Conservation (phyloP, 75 land plant genomes). For the Azolla pinnata region DNA sequence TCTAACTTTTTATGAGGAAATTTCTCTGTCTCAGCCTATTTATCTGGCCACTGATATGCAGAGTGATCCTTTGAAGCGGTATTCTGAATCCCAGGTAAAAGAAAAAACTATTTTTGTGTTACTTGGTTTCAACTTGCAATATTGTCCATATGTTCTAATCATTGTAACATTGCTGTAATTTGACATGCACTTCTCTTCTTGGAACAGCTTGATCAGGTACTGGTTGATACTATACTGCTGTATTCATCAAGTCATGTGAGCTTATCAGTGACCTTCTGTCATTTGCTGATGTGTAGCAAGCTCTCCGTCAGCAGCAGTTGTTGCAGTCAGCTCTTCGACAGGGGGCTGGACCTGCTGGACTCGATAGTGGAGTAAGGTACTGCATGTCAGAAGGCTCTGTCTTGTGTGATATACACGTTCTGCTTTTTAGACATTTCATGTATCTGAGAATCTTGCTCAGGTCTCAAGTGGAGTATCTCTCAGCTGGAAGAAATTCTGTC, state of each 20-base stretch:
- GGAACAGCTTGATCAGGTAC: no score
- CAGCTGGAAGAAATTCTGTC: slow-evolving; percentile 45
- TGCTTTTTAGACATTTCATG: slow-evolving; percentile 28
- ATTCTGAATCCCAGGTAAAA: slow-evolving; percentile 36
- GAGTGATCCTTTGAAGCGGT: slow-evolving; percentile 50
- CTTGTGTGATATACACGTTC: slow-evolving; percentile 9
- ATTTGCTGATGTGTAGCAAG: slow-evolving; percentile 11
- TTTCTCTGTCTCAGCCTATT: slow-evolving; percentile 41
- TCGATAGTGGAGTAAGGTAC: slow-evolving; percentile 57
- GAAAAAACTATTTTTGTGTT: no score
- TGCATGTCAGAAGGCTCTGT: not conserved
- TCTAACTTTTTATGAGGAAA: slow-evolving; percentile 42
- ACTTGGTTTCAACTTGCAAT: no score
- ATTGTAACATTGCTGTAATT: not conserved
- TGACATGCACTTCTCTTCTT: no score
- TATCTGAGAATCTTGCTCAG: slow-evolving; percentile 37
- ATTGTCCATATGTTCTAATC: no score
- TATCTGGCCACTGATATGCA: slow-evolving; percentile 53
- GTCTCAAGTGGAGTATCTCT: slow-evolving; percentile 59
- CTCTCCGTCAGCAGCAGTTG: slow-evolving; percentile 65
- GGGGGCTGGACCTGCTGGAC: slow-evolving; percentile 22
- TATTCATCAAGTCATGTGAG: not conserved
- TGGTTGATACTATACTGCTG: not conserved
- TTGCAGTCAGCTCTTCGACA: slow-evolving; percentile 44
- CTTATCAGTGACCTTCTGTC: not conserved